phyloP scores from a whole-genome alignment of 2,329 filamentous ascomycete species.

The Aspergillus pseudoviridinutans region DNA sequence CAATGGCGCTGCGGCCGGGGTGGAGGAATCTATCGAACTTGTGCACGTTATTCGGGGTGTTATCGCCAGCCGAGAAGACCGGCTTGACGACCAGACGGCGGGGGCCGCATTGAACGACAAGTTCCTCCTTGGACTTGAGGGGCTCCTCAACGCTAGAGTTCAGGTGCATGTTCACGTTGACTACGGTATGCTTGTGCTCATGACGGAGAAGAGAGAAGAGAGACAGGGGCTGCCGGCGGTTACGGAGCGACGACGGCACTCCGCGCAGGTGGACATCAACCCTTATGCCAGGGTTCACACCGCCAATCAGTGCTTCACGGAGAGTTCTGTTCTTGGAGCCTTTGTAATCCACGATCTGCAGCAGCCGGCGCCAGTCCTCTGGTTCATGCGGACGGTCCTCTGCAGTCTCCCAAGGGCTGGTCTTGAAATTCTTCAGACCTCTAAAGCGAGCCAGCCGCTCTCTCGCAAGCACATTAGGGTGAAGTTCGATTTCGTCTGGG shows the following conservation, averaged over 20 bases:
- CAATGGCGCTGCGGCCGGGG: slow-evolving; percentile 83
- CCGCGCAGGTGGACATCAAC: slow-evolving; percentile 73
- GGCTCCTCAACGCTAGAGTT: slow-evolving; percentile 71
- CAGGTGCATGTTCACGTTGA: slow-evolving; percentile 87
- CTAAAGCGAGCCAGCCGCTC: slow-evolving; percentile 84
- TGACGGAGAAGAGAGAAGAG: slow-evolving; percentile 87
- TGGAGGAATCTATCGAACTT: slow-evolving; percentile 93
- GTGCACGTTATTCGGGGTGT: slow-evolving; percentile 93
- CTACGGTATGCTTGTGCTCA: slow-evolving; percentile 86
- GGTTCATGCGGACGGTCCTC: slow-evolving; percentile 86
- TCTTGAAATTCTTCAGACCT: slow-evolving; percentile 85
- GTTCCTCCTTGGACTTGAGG: slow-evolving; percentile 85
- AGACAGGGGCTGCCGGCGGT: slow-evolving; percentile 56
- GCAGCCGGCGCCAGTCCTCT: slow-evolving; percentile 79
- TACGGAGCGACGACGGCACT: slow-evolving; percentile 53
- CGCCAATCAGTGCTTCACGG: slow-evolving; percentile 82
- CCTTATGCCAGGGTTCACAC: slow-evolving; percentile 76
- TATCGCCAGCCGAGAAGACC: slow-evolving; percentile 82
- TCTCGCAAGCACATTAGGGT: slow-evolving; percentile 77
- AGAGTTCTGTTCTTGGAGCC: slow-evolving; percentile 71
- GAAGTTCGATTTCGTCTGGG: slow-evolving; percentile 93
- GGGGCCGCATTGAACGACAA: slow-evolving; percentile 87
- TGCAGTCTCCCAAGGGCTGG: slow-evolving; percentile 81
- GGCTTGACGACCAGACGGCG: slow-evolving; percentile 85
- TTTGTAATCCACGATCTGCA: slow-evolving; percentile 87